Base-by-base conservation (phyloP, 306 rosid species). In the Dicorynia guianensis region DNA sequence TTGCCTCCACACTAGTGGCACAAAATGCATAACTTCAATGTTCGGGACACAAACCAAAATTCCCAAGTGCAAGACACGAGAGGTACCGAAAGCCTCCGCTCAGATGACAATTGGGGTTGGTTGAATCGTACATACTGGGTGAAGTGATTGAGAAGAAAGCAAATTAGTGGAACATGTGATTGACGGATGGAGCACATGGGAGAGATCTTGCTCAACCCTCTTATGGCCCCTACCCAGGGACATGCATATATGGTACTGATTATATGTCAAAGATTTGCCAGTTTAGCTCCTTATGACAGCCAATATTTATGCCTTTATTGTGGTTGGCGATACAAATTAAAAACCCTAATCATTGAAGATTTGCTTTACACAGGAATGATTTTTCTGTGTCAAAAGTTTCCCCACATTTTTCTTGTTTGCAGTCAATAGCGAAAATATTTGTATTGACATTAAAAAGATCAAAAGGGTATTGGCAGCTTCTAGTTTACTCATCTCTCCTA, bases 1-100 rank as follows among this genome's bases (percentile, higher is more conserved):
- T 80, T 75, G 83, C 56, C 75, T 69, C 77, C 44, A 75, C 63
- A 52, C 68, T 11, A 61, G 68, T 59, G 67, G 15, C 72, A 57
- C 48, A 44, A 33, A 39, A 36, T 48, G 25, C 57, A 75, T 57
- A 60, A 7, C 40, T 54, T 68, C 74, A 43, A 35, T 18, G 67
- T 68, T 80, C 56, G 78, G 81, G 81, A 70, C 81, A 78, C 72
- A 70, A 81, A 75, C 81, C 72, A 70, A 81, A 75, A 53, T 47
- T 63, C 65, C 47, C 52, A 44, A 55, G 15, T 61, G 25, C 17
- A 78, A 53, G 58, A 62, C 67, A 35, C 47, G 63, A 42, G 71
- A 42, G 72, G 71, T n/a, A n/a, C n/a, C n/a, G 35, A 63, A 65
- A 59, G 67, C 82, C 77, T 43, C 43, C 42, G 52, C 49, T 40